Conservation (phyloP, 129 eudicot species). For the Arctium lappa region DNA sequence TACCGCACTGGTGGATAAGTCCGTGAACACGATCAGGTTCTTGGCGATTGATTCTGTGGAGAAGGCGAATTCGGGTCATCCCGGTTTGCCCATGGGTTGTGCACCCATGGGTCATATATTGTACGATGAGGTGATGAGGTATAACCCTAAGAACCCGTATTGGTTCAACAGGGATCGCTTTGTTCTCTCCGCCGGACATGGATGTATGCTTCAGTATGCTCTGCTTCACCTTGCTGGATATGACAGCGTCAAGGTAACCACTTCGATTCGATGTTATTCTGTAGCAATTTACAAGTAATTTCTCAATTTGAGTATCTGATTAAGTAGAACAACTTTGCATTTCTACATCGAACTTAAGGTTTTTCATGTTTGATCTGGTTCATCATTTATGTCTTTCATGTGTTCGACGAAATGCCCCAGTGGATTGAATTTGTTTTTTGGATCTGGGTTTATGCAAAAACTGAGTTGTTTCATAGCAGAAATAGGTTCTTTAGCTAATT, state of each 20-base stretch:
- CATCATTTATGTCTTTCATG: background rate
- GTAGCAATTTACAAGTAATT: background rate
- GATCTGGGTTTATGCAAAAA: slow-evolving; percentile 11
- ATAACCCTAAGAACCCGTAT: slow-evolving; percentile 91
- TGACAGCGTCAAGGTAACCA: slow-evolving; percentile 58
- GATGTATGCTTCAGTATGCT: slow-evolving; percentile 98
- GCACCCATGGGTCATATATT: slow-evolving; percentile 97
- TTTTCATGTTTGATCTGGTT: background rate
- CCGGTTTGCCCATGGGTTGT: slow-evolving; percentile 98
- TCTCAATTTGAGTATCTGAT: background rate
- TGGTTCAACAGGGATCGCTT: slow-evolving; percentile 97
- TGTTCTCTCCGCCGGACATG: slow-evolving; percentile 97
- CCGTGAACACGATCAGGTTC: slow-evolving; percentile 82
- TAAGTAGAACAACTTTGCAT: background rate
- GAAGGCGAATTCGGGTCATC: slow-evolving; percentile 99
- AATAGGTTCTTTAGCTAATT: background rate
- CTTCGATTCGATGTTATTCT: slow-evolving; percentile 1
- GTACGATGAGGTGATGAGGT: slow-evolving; percentile 97
- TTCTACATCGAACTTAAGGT: background rate
- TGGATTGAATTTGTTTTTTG: background rate
- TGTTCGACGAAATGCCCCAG: slow-evolving; percentile 20
- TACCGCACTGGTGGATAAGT: slow-evolving; percentile 58
- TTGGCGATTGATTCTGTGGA: slow-evolving; percentile 93
- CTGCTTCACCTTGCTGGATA: slow-evolving; percentile 94
- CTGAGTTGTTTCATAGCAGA: background rate